Conservation (phyloP, 371 early-diverging fungal genomes). For the Circinella minor region DNA sequence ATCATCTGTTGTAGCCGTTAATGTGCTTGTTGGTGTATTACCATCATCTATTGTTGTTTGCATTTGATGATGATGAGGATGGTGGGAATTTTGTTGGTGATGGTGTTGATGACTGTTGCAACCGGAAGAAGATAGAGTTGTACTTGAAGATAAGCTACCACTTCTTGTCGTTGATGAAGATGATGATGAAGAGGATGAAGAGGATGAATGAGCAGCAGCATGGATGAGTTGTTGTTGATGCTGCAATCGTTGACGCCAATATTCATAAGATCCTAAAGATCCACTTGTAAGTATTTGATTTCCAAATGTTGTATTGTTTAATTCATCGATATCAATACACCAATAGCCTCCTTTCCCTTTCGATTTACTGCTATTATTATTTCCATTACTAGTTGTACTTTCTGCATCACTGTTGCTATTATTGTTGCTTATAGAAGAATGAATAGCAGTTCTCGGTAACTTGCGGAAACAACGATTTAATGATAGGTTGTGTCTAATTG, state of each 20-base stretch:
- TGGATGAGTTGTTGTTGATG: slow-evolving; percentile 5
- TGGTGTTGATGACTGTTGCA: too few relatives aligned
- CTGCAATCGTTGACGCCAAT: neutral
- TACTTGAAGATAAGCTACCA: too few relatives aligned
- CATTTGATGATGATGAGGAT: neutral
- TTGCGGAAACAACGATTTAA: slow-evolving; percentile 73
- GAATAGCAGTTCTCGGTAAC: slow-evolving; percentile 48
- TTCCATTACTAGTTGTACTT: too few relatives aligned
- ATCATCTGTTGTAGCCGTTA: slow-evolving; percentile 1
- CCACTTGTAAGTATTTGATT: slow-evolving; percentile 24
- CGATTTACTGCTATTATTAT: slow-evolving; percentile 30
- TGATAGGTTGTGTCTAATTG: slow-evolving; percentile 80
- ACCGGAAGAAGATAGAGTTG: too few relatives aligned
- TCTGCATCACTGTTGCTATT: too few relatives aligned
- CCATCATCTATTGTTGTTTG: neutral
- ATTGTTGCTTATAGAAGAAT: too few relatives aligned
- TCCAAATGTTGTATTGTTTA: slow-evolving; percentile 36
- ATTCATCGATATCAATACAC: slow-evolving; percentile 40
- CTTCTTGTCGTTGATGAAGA: neutral
- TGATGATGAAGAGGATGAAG: neutral
- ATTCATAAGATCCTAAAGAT: slow-evolving; percentile 6
- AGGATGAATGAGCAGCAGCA: neutral
- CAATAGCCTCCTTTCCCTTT: slow-evolving; percentile 59
- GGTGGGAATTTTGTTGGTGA: neutral
- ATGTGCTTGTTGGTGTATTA: neutral